Conservation (phyloP, 2,329 filamentous ascomycete genomes). For the Fusarium abutilonis region DNA sequence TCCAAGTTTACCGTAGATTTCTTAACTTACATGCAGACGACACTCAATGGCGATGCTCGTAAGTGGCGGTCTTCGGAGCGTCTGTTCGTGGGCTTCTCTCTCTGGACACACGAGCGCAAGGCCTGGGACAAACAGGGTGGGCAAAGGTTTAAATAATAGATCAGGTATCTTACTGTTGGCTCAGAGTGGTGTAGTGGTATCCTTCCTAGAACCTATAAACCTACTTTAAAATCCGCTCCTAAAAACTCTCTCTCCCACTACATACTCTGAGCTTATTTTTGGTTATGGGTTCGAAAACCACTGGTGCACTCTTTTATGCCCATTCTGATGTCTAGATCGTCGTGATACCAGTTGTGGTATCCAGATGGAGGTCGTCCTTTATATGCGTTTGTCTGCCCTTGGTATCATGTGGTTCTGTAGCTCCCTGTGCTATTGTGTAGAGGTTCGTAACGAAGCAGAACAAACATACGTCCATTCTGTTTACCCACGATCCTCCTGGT, state of each 20-base stretch:
- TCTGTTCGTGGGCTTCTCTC: background rate
- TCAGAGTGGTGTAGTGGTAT: background rate
- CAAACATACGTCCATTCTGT: too few species aligned
- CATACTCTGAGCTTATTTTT: slow-evolving; percentile 5
- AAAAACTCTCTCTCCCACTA: slow-evolving; percentile 14
- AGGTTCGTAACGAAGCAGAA: too few species aligned
- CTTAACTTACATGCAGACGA: too few species aligned
- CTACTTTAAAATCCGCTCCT: slow-evolving; percentile 9
- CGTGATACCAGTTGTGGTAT: background rate
- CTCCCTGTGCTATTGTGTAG: background rate
- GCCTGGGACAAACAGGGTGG: background rate
- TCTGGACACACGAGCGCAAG: background rate
- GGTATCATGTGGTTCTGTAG: background rate
- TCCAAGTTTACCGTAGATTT: background rate
- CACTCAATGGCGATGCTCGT: background rate
- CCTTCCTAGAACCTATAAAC: background rate
- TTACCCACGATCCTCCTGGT: too few species aligned
- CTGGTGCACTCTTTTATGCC: background rate
- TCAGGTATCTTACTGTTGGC: background rate
- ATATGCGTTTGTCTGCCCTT: background rate
- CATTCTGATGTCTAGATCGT: too few species aligned
- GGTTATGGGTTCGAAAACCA: background rate
- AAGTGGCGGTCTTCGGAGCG: background rate
- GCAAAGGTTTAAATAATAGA: background rate
- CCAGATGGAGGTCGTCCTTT: background rate